Evolutionary conservation across 345 rosid species (phyloP), one percentile per base, ranked within the genome.

Genomic region (Acer saccharum): DNA sequence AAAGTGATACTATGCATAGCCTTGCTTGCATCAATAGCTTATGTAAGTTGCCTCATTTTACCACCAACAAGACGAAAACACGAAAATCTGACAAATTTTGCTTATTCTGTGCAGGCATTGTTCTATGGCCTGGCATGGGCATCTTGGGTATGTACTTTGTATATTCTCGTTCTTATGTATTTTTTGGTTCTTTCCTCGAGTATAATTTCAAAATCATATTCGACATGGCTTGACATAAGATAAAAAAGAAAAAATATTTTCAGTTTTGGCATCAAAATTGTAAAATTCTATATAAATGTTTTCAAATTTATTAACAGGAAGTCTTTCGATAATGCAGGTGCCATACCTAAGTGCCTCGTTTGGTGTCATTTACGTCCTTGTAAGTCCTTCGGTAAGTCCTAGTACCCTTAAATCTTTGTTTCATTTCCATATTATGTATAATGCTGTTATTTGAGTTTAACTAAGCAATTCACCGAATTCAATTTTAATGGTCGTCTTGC

Each of bases 101-200:
- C 50, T 62, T 77, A 63, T 44, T 68, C 27, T 68, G 39, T 81
- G 72, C 87, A 88, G 91, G 91, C 84, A 43, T 58, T 83, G 79
- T 77, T 88, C 69, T 84, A 88, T 71, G 88, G 91, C 73, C 77
- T 86, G 41, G 89, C 89, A 7, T 88, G 91, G 91, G 87, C 91
- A 66, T 69, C 89, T 65, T 86, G 89, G 91, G 91, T 88, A 86
- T 72, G 87, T 68, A 43, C 41, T 72, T 52, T 0, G 1, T 43
- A 21, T 8, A 6, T 71, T 35, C 17, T 25, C 20, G 25, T 27
- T 44, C 23, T 9, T 1, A 12, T 66, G 7, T 32, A 54, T 11
- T 14, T 52, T 3, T 66, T 75, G 29, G 1, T 25, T 35, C 39
- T 35, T 35, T 35, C 39, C 6, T 35, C 6, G 39, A 35, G 39